Evolutionary conservation across 306 rosid species (phyloP).

Genomic region (Aeschynomene evenia): DNA sequence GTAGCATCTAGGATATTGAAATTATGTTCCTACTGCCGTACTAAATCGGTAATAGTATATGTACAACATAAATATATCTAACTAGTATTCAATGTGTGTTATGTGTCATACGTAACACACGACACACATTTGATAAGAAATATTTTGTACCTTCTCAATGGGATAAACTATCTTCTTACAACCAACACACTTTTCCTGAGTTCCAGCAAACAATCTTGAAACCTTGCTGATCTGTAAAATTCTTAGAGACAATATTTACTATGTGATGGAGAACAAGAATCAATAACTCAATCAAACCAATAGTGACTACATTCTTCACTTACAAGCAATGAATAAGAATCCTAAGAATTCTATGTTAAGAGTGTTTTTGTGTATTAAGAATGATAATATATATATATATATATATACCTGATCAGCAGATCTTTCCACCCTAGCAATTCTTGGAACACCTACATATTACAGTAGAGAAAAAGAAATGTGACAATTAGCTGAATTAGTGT

Average conservation of each 20-base stretch:
- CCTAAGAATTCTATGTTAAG: constrained; percentile 3
- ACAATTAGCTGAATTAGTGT: not conserved
- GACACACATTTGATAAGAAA: not conserved
- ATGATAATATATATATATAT: too few relatives aligned
- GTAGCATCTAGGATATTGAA: too few relatives aligned
- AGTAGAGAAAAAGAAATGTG: constrained; percentile 1
- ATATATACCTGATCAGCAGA: constrained; percentile 62
- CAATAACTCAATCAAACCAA: not conserved
- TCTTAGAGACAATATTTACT: constrained; percentile 20
- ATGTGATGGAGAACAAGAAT: not conserved
- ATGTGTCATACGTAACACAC: too few relatives aligned
- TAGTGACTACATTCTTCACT: not conserved
- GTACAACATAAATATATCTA: too few relatives aligned
- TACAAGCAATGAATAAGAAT: not conserved
- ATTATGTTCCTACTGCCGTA: too few relatives aligned
- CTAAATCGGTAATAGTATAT: too few relatives aligned
- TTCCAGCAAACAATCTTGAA: constrained; percentile 77
- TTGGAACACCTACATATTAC: constrained; percentile 74
- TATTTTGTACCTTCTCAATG: constrained; percentile 69
- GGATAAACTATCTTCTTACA: constrained; percentile 92
- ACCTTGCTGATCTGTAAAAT: constrained; percentile 65
- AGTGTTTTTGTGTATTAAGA: not conserved
- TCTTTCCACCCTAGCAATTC: constrained; percentile 59
- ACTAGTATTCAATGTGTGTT: too few relatives aligned
- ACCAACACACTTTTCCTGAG: constrained; percentile 87